Evolutionary conservation across 352 stramenopile species (phyloP).

Genomic region (Globisporangium canariense): DNA sequence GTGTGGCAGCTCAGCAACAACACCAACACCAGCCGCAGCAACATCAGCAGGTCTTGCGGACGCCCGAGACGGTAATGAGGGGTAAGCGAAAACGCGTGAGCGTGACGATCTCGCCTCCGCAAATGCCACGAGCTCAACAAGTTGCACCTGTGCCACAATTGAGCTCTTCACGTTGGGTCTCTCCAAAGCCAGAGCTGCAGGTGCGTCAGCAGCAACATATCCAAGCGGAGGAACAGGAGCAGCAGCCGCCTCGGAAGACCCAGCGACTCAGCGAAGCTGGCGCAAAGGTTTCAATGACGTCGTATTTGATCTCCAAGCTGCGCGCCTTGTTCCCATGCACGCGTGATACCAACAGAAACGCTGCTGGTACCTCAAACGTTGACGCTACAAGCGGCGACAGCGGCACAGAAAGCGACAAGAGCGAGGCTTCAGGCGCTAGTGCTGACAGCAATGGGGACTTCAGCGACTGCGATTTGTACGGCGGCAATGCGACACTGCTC

Average conservation of each 20-base stretch:
- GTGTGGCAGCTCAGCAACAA: neutral
- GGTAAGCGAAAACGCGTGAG: slow-evolving; percentile 14
- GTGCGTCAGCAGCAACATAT: neutral
- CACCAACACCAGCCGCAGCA: neutral
- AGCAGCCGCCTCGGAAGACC: slow-evolving; percentile 16
- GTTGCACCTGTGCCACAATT: neutral
- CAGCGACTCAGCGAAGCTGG: slow-evolving; percentile 9
- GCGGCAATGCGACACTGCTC: slow-evolving; percentile 13
- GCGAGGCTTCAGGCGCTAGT: neutral
- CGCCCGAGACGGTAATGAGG: slow-evolving; percentile 3
- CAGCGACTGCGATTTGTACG: neutral
- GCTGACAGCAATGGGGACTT: neutral
- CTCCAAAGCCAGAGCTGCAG: slow-evolving; percentile 12
- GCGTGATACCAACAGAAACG: neutral
- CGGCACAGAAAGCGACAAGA: slow-evolving; percentile 2
- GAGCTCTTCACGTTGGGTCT: slow-evolving; percentile 9
- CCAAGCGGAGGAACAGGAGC: neutral
- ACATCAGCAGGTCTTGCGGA: neutral
- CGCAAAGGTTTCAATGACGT: neutral
- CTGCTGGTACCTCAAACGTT: neutral
- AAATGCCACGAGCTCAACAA: neutral
- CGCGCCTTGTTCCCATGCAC: slow-evolving; percentile 7
- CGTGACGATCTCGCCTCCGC: slow-evolving; percentile 16
- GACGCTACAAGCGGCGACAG: neutral
- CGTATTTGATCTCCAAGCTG: slow-evolving; percentile 1